phyloP scores from a whole-genome alignment of 2,329 filamentous ascomycete species.

The Pyricularia sp. region DNA sequence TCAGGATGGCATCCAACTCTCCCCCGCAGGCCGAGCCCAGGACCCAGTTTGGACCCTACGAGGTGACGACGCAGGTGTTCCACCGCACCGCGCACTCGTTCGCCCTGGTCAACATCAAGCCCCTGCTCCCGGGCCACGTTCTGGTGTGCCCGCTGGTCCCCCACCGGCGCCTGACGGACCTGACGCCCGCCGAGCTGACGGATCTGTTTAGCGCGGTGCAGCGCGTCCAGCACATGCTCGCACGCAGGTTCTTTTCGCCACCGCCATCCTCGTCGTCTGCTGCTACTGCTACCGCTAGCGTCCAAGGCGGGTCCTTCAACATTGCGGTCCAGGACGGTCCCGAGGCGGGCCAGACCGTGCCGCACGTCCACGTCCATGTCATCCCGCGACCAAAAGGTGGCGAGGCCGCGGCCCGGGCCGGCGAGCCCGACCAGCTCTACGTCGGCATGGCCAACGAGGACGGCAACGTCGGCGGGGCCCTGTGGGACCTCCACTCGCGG shows the following conservation, averaged over 20 bases:
- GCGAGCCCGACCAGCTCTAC: slow-evolving; percentile 67
- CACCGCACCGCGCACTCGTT: slow-evolving; percentile 70
- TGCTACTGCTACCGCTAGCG: background rate
- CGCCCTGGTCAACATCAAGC: slow-evolving; percentile 91
- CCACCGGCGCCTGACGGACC: slow-evolving; percentile 66
- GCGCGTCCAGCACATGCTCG: slow-evolving; percentile 68
- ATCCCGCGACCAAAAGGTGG: slow-evolving; percentile 55
- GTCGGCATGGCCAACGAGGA: slow-evolving; percentile 73
- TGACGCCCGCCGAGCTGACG: slow-evolving; percentile 58
- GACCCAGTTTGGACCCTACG: slow-evolving; percentile 65
- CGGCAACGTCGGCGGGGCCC: slow-evolving; percentile 67
- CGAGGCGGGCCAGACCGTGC: slow-evolving; percentile 86
- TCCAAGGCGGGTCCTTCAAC: slow-evolving; percentile 65
- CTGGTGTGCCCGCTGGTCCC: slow-evolving; percentile 69
- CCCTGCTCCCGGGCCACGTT: slow-evolving; percentile 85
- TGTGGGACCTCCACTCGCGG: slow-evolving; percentile 41
- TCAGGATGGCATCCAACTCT: background rate
- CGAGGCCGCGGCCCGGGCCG: slow-evolving; percentile 20
- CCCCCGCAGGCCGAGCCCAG: background rate
- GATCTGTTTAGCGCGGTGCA: slow-evolving; percentile 88
- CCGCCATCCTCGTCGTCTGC: background rate
- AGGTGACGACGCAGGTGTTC: slow-evolving; percentile 83
- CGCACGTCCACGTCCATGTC: slow-evolving; percentile 88
- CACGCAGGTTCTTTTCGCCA: slow-evolving; percentile 39
- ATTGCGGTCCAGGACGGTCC: slow-evolving; percentile 90